phyloP scores from a whole-genome alignment of 1,284 basidiomycete species.

The Crepidotus sp. region DNA sequence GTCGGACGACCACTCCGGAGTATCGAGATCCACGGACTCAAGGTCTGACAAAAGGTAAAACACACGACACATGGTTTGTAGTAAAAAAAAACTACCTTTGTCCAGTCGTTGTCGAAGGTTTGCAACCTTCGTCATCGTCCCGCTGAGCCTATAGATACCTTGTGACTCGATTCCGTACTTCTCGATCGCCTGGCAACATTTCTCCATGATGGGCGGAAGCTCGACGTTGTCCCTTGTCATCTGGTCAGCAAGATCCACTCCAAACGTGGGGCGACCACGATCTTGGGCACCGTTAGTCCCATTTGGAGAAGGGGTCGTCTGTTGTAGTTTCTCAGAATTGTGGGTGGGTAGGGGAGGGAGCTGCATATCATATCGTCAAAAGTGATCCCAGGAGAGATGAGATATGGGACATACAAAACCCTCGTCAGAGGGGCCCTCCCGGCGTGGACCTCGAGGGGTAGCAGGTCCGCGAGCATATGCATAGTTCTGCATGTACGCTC shows the following conservation, averaged over 20 bases:
- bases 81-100: slow-evolving; percentile 50
- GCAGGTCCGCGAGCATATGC: slow-evolving; percentile 69
- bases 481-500: slow-evolving; percentile 95
- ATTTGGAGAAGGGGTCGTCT: slow-evolving; percentile 26
- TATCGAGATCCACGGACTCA: slow-evolving; percentile 75
- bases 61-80: slow-evolving; percentile 1
- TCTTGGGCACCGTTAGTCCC: slow-evolving; percentile 40
- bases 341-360: slow-evolving; percentile 53
- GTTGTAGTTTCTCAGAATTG: slow-evolving; percentile 22
- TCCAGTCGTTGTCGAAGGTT: slow-evolving; percentile 82
- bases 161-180: slow-evolving; percentile 76
- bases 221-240: slow-evolving; percentile 85
- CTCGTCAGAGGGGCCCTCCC: slow-evolving; percentile 80
- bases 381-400: slow-evolving; percentile 6
- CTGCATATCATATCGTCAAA: slow-evolving; percentile 26
- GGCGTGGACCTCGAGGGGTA: slow-evolving; percentile 58
- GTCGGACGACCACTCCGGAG: slow-evolving; percentile 86
- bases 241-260: slow-evolving; percentile 86
- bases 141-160: slow-evolving; percentile 92
- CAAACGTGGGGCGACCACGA: slow-evolving; percentile 74
- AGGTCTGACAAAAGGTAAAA: slow-evolving; percentile 50
- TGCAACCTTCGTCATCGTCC: slow-evolving; percentile 83
- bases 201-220: slow-evolving; percentile 81
- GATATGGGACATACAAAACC: slow-evolving; percentile 64
- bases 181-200: slow-evolving; percentile 90